Conservation (phyloP, 1,284 basidiomycete genomes). For the Microbotryum silenes-acaulis region DNA sequence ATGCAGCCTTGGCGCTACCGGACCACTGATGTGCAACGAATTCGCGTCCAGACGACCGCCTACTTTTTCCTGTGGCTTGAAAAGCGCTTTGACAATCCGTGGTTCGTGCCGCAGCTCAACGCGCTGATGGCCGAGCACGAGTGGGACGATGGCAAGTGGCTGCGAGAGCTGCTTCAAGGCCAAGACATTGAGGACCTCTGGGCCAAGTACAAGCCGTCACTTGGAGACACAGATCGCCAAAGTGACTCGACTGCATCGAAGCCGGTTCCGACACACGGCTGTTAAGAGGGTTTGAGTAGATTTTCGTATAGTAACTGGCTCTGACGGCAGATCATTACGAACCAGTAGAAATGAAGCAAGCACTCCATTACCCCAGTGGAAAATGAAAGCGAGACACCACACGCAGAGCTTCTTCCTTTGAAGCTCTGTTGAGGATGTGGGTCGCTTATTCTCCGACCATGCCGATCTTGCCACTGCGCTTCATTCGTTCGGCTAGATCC, state of each 20-base stretch:
- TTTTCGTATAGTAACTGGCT: too few species aligned
- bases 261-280: too few species aligned
- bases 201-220: constrained; percentile 11
- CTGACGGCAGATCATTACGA: too few species aligned
- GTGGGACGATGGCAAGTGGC: constrained; percentile 17
- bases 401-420: too few species aligned
- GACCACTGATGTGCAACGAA: neutral
- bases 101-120: constrained; percentile 27
- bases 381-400: too few species aligned
- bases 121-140: neutral
- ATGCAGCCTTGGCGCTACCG: neutral
- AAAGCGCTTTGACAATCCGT: neutral
- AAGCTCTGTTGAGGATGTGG: too few species aligned
- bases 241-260: too few species aligned
- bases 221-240: neutral
- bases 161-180: constrained; percentile 8
- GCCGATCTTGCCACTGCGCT: constrained; percentile 20
- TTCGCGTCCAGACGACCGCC: neutral
- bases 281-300: too few species aligned
- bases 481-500: constrained; percentile 27
- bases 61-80: constrained; percentile 26
- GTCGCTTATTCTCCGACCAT: constrained; percentile 14
- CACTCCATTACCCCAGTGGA: too few species aligned
- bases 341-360: too few species aligned
- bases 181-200: constrained; percentile 16